These are phyloP conservation scores for Silene vulgaris DNA, from an alignment of 179 eudicot species.

Conservation along the genomic window DNA sequence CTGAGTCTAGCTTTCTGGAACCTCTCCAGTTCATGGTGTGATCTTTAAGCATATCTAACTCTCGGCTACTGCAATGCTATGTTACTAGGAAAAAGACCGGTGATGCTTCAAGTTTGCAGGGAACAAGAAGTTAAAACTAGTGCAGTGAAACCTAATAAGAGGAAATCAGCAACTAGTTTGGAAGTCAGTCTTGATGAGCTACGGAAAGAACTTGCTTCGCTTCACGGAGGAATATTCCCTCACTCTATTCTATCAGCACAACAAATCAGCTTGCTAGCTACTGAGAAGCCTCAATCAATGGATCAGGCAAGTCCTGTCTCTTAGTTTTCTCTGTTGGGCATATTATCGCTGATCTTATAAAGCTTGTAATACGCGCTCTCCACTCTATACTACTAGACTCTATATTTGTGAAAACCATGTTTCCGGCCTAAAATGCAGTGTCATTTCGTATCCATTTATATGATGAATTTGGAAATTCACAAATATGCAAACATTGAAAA, in stretches of 20 bases:
- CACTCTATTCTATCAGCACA: constrained; percentile 87
- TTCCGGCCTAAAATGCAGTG: too few relatives aligned
- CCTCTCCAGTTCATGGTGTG: not conserved
- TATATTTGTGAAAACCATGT: too few relatives aligned
- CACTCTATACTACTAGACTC: too few relatives aligned
- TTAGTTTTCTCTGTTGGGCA: not conserved
- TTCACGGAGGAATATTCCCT: constrained; percentile 85
- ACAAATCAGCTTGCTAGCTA: constrained; percentile 57
- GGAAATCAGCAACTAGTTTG: constrained; percentile 47
- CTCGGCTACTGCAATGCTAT: constrained; percentile 9
- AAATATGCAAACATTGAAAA: not conserved
- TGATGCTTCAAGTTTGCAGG: constrained; percentile 56
- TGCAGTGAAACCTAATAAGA: constrained; percentile 47
- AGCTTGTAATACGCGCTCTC: not conserved
- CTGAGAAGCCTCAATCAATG: constrained; percentile 56
- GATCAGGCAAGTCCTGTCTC: constrained; percentile 50
- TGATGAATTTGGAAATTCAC: constrained; percentile 1
- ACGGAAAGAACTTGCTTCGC: constrained; percentile 73
- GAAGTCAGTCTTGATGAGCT: constrained; percentile 69
- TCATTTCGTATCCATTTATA: too few relatives aligned
- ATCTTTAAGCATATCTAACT: not conserved
- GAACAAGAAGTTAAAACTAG: constrained; percentile 36
- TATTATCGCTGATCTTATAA: not conserved
- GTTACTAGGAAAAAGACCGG: constrained; percentile 57
- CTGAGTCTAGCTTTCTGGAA: too few relatives aligned